These are phyloP conservation scores for Aspergillus wentii DNA, from an alignment of 495 filamentous ascomycete species.

Conservation along the genomic window DNA sequence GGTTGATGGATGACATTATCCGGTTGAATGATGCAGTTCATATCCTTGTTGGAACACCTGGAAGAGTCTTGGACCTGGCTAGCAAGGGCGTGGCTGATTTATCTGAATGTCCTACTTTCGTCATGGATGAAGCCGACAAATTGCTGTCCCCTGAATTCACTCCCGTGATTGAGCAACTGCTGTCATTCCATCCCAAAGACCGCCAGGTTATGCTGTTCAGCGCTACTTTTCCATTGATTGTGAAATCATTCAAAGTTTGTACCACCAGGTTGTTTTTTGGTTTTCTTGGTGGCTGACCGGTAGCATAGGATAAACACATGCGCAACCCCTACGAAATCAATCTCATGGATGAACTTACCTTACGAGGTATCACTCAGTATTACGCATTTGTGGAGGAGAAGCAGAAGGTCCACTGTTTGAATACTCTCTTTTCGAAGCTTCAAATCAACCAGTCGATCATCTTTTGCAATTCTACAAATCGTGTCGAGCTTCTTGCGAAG, in stretches of 20 bases:
- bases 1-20: constrained; percentile 93
- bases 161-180: constrained; percentile 89
- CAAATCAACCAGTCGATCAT: constrained; percentile 99
- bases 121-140: constrained; percentile 99
- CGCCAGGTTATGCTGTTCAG: constrained; percentile 99
- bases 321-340: constrained; percentile 95
- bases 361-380: constrained; percentile 97
- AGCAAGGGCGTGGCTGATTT: constrained; percentile 94
- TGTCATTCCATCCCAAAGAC: constrained; percentile 91
- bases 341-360: constrained; percentile 97
- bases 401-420: constrained; percentile 98
- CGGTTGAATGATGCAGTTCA: constrained; percentile 91
- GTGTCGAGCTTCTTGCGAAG: constrained; percentile 94
- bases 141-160: constrained; percentile 95
- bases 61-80: constrained; percentile 89
- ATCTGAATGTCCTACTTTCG: constrained; percentile 93
- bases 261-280: not conserved
- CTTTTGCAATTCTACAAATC: constrained; percentile 99
- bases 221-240: constrained; percentile 91
- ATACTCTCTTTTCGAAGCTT: constrained; percentile 96
- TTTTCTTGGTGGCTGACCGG: constrained; percentile 5
- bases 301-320: constrained; percentile 83
- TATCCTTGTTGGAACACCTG: constrained; percentile 96
- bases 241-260: constrained; percentile 85
- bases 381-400: constrained; percentile 99